Base-by-base conservation (phyloP, 495 filamentous ascomycete species). In the Tuber microsphaerosporum region DNA sequence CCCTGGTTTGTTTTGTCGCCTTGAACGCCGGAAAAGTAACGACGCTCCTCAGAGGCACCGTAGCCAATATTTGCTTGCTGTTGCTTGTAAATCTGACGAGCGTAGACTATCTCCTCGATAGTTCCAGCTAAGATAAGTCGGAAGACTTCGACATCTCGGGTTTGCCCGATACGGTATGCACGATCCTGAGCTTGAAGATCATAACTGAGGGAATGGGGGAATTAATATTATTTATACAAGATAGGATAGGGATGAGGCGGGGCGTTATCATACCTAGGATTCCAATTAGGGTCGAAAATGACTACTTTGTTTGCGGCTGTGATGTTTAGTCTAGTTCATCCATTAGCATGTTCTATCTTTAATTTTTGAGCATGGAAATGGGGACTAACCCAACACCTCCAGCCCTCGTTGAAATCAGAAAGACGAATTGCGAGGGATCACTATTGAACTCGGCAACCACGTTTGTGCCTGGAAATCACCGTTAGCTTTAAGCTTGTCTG, bases 11-110 rank as follows among this genome's bases (percentile, higher is more conserved):
- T 89, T 71, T 89, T 89, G 77, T 92, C 89, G 68, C 94, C 92
- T 83, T 96, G 93, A 0, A 99, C 93, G 56, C 95, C 95, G 80
- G 92, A 93, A 86, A 99, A 99, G 84, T 99, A 99, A 14, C 95
- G 89, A 2, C 95, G 91, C 83, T 99, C 95, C 43, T 89, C 91
- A 65, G 91, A 94, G 12, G 95, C 95, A 45, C 91, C 97, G 83
- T 99, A 99, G 1, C 93, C 95, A 71, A 99, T 99, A 80, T 97
- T 97, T 3, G 95, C 95, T 82, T 98, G 95, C 81, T 99, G 95
- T 82, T 99, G 95, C 82, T 99, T 99, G 86, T 98, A 99, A 74
- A 99, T 97, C 81, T 99, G 95, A 16, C 95, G 88, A 0, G 95
- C 95, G 80, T 99, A 99, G 46, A 97, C 92, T 76, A 97, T 97